These are phyloP conservation scores for Rhododendron kiyosumense DNA, from an alignment of 148 eudicot genomes.

Conservation along the genomic window DNA sequence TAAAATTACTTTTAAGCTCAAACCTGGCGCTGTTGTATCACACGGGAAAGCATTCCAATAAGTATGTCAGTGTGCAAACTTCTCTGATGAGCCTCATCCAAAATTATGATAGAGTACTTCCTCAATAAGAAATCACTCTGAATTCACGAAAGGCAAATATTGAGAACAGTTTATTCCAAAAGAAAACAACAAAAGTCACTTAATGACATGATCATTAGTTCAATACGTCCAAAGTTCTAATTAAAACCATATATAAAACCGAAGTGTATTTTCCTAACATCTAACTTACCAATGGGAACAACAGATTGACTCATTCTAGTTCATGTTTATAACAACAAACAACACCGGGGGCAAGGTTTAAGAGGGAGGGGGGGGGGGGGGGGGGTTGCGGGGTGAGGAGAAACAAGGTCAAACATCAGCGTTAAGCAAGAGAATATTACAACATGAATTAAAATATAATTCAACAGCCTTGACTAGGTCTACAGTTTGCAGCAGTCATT, in stretches of 20 bases:
- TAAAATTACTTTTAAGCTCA: not conserved
- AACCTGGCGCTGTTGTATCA: conserved; percentile 65
- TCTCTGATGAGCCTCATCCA: conserved; percentile 99
- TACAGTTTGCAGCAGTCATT: not conserved
- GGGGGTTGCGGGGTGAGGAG: too few species aligned
- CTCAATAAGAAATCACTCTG: conserved; percentile 76
- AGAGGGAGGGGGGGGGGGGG: too few species aligned
- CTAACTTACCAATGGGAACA: not conserved
- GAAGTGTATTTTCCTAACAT: not conserved
- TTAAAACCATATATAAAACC: not conserved
- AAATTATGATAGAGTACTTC: conserved; percentile 70
- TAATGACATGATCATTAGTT: not conserved
- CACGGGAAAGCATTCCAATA: conserved; percentile 92
- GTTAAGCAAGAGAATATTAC: not conserved
- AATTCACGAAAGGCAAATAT: conserved; percentile 5
- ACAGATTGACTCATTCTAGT: not conserved
- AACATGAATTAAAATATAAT: not conserved
- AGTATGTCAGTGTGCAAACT: conserved; percentile 95
- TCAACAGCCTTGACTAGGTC: not conserved
- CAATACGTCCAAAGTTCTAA: not conserved
- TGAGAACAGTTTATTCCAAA: not conserved
- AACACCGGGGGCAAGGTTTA: not conserved
- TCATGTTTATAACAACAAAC: not conserved
- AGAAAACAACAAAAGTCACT: not conserved
- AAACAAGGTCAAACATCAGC: not conserved